These are phyloP conservation scores for Mucor mucedo DNA, from an alignment of 371 early-diverging fungal genomes.

Conservation along the genomic window DNA sequence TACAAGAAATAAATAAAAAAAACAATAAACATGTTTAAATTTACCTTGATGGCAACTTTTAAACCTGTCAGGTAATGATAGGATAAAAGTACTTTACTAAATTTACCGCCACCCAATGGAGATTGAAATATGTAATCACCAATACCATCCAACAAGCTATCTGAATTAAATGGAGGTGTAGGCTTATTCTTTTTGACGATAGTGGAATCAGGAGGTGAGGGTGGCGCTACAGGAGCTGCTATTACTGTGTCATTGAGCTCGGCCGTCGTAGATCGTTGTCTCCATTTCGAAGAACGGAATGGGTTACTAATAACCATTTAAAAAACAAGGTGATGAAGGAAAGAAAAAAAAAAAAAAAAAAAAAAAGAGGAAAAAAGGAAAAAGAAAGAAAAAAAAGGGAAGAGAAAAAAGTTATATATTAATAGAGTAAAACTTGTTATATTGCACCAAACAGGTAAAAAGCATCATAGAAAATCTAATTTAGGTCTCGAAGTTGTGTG, in stretches of 20 bases:
- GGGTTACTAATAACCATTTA: slow-evolving; percentile 26
- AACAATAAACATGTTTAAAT: background rate
- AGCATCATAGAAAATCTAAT: background rate
- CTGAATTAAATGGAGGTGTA: slow-evolving; percentile 58
- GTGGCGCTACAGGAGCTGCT: slow-evolving; percentile 1
- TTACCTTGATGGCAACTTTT: slow-evolving; percentile 65
- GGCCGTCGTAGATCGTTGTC: slow-evolving; percentile 26
- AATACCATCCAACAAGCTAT: slow-evolving; percentile 59
- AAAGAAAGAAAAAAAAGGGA: slow-evolving; percentile 4
- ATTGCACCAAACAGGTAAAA: background rate
- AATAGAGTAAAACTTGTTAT: slow-evolving; percentile 8
- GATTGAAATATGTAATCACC: slow-evolving; percentile 83
- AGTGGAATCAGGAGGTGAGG: slow-evolving; percentile 11
- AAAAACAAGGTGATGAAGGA: background rate
- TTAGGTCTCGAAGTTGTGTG: background rate
- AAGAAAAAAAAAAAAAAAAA: slow-evolving; percentile 7
- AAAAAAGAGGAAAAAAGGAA: slow-evolving; percentile 1
- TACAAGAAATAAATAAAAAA: background rate
- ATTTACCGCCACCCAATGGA: slow-evolving; percentile 88
- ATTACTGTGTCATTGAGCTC: slow-evolving; percentile 11
- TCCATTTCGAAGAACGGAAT: slow-evolving; percentile 26
- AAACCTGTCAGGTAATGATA: slow-evolving; percentile 71
- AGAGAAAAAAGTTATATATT: slow-evolving; percentile 1
- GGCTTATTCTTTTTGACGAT: slow-evolving; percentile 22
- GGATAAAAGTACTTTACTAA: slow-evolving; percentile 87